Base-by-base conservation (phyloP, 2,329 filamentous ascomycete species). In the Teratosphaeria nubilosa region DNA sequence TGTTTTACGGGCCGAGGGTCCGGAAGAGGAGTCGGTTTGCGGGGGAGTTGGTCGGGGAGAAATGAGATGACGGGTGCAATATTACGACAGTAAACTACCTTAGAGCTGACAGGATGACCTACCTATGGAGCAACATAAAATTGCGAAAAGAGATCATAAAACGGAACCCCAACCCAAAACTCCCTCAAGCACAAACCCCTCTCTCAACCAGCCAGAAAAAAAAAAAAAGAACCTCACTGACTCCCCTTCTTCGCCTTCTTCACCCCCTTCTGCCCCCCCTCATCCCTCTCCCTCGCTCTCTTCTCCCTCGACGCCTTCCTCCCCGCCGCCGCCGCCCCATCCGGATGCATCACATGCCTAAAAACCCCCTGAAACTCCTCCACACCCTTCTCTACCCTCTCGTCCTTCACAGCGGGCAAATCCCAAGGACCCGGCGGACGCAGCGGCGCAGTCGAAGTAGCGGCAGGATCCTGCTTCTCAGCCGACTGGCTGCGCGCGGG, bases 1-100 rank as follows among this genome's bases (percentile, higher is more conserved):
- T 91, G 0, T 83, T 94, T 32, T 94, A 84, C 64, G 92, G 91
- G 0, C 84, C 86, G 34, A 81, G 69, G 63, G 95, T 96, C 62
- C 79, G 91, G 30, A 80, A 82, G 11, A 82, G 85, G 69, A 94
- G 89, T 69, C 86, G 84, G 65, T 87, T 96, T 74, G 90, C 90
- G 0, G 75, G 73, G 50, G 76, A 73, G 62, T 70, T 73, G 31
- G 67, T 72, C 67, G 55, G 64, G 34, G 56, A 59, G 53, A 56
- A 63, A 45, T 63, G 51, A 53, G 25, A 3, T 10, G 10, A 34
- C 2, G 32, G 32, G n/a, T n/a, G n/a, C n/a, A 34, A 34, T 34
- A 22, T 22, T 1, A 48, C 41, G 41, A 48, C 41, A 37, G 41
- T 48, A 48, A 6, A 48, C 9, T 20, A 48, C 20, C 6, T 27